Evolutionary conservation across 371 early-diverging fungal species (phyloP).

Genomic region (Rhizopus sp.): DNA sequence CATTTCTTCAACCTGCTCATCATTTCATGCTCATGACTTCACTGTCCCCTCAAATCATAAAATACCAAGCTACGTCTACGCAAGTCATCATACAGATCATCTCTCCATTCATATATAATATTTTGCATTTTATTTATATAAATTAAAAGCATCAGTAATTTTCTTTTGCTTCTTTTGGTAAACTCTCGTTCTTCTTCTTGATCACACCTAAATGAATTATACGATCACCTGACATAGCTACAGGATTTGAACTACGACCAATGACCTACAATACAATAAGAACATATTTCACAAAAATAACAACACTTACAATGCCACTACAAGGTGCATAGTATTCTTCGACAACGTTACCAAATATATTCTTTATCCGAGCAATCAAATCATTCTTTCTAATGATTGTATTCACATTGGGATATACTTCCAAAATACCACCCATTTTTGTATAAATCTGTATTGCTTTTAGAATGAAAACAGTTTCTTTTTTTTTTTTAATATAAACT

Average conservation of each 20-base stretch:
- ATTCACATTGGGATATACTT: conserved; percentile 81
- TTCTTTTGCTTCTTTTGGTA: conserved; percentile 33
- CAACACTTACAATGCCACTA: conserved; percentile 67
- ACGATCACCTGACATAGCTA: conserved; percentile 73
- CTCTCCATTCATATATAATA: background rate
- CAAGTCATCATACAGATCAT: background rate
- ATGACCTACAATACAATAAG: conserved; percentile 24
- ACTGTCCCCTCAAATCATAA: background rate
- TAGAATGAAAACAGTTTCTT: no score
- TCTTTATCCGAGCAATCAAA: conserved; percentile 81
- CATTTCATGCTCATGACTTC: conserved; percentile 9
- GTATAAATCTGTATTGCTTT: conserved; percentile 25
- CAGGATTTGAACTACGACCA: conserved; percentile 57
- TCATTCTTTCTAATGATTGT: conserved; percentile 80
- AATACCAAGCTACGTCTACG: background rate
- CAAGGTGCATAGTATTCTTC: conserved; percentile 83
- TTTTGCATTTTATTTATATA: no score
- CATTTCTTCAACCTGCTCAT: conserved; percentile 24
- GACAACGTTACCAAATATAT: conserved; percentile 84
- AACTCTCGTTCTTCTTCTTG: conserved; percentile 33
- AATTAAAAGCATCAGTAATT: conserved; percentile 17
- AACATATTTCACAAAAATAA: background rate
- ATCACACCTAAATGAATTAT: conserved; percentile 78
- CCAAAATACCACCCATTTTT: conserved; percentile 67
- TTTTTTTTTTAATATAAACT: no score